A percentile compares a stretch with the other conserved stretches of the same genome.
Evolutionary conservation across 2,329 filamentous ascomycete species (phyloP).

Genomic region (Onygenales sp.): DNA sequence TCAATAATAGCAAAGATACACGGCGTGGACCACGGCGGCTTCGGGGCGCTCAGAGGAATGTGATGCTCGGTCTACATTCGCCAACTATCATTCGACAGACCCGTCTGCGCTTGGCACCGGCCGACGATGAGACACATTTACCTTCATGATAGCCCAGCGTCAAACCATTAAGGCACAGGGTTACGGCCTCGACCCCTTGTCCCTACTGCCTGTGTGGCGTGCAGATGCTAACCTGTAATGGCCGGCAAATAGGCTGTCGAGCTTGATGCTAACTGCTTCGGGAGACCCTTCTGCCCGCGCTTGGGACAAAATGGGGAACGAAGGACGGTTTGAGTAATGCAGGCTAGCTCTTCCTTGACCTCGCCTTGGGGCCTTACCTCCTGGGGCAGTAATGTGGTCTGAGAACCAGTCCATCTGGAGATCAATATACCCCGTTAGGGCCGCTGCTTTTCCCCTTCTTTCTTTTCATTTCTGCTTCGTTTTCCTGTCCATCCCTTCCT

Average conservation of each 20-base stretch:
- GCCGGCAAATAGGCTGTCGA: background rate
- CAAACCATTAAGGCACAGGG: conserved; percentile 6
- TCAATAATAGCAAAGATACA: background rate
- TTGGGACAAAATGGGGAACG: background rate
- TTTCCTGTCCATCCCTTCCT: background rate
- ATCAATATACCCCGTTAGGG: background rate
- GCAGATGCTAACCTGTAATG: background rate
- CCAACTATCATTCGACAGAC: background rate
- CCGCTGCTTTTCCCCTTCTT: background rate
- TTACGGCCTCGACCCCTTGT: conserved; percentile 4
- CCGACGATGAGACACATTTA: conserved; percentile 7
- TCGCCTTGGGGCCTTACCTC: background rate
- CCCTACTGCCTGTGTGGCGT: background rate
- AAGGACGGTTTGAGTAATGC: conserved; percentile 1
- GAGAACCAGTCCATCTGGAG: background rate
- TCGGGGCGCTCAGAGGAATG: background rate
- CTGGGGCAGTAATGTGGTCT: background rate
- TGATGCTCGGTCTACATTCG: background rate
- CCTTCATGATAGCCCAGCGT: conserved; percentile 3
- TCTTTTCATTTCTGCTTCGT: background rate
- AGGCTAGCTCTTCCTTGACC: background rate
- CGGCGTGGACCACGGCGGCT: background rate
- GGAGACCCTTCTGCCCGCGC: background rate
- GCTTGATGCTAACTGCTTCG: background rate
- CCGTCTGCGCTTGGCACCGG: background rate